Evolutionary conservation across 345 rosid species (phyloP).

Genomic region (Combretum micranthum): DNA sequence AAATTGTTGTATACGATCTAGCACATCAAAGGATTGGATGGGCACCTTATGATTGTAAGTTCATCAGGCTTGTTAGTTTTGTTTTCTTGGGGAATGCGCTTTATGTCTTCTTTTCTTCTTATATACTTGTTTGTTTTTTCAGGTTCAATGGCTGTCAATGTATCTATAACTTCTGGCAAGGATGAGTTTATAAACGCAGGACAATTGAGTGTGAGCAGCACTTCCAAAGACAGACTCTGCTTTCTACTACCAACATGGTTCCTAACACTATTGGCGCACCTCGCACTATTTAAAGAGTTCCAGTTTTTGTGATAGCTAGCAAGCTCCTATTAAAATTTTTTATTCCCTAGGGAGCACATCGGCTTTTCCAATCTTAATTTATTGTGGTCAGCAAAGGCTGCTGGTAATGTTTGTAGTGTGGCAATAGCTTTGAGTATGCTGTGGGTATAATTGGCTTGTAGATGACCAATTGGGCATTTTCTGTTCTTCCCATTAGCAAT

Average conservation of each 20-base stretch:
- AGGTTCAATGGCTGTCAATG: slow-evolving; percentile 90
- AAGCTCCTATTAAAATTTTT: not conserved
- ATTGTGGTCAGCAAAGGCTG: slow-evolving; percentile 19
- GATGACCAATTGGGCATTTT: too few relatives aligned
- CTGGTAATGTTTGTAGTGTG: slow-evolving; percentile 6
- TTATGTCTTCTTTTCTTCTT: not conserved
- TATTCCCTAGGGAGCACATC: not conserved
- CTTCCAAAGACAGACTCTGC: slow-evolving; percentile 33
- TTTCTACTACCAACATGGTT: slow-evolving; percentile 30
- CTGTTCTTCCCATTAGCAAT: too few relatives aligned
- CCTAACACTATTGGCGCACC: slow-evolving; percentile 29
- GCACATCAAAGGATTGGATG: slow-evolving; percentile 82
- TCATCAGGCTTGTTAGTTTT: slow-evolving; percentile 1
- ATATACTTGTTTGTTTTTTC: slow-evolving; percentile 6
- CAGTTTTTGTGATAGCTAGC: slow-evolving; percentile 15
- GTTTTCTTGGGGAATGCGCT: not conserved
- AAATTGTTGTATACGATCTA: slow-evolving; percentile 85
- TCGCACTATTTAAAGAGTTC: slow-evolving; percentile 20
- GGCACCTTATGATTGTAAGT: slow-evolving; percentile 91
- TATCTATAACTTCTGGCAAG: slow-evolving; percentile 64
- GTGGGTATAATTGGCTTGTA: not conserved
- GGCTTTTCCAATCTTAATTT: slow-evolving; percentile 10
- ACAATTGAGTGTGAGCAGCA: slow-evolving; percentile 38
- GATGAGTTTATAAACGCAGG: slow-evolving; percentile 58
- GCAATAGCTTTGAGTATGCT: not conserved